These are phyloP conservation scores for Magnaporthales sp. DNA, from an alignment of 2,329 filamentous ascomycete species.

Conservation along the genomic window DNA sequence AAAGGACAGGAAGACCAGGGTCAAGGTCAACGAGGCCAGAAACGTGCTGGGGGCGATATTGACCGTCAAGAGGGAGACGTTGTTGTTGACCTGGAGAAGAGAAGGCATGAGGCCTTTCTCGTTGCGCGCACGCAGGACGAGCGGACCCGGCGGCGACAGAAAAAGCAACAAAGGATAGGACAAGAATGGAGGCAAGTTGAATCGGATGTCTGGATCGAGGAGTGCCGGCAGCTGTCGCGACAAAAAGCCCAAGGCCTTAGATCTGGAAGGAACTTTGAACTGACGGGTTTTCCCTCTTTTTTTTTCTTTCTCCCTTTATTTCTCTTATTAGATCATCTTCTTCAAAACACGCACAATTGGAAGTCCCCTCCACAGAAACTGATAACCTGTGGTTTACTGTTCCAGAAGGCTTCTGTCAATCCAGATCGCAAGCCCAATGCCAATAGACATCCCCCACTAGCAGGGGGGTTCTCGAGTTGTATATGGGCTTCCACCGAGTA, in stretches of 20 bases:
- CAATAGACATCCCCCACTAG: not conserved
- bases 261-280: not conserved
- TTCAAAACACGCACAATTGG: not conserved
- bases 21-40: slow-evolving; percentile 39
- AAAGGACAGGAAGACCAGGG: slow-evolving; percentile 41
- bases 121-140: not conserved
- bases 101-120: slow-evolving; percentile 36
- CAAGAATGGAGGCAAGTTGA: not conserved
- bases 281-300: not conserved
- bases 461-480: not conserved
- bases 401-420: not conserved
- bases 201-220: not conserved
- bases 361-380: not conserved
- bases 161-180: not conserved
- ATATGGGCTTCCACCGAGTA: not conserved
- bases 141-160: not conserved
- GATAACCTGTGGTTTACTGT: not conserved
- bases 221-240: not conserved
- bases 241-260: not conserved
- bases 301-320: not conserved
- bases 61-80: slow-evolving; percentile 51
- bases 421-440: not conserved
- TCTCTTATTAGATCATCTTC: not conserved
- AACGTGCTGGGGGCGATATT: slow-evolving; percentile 50
- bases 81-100: slow-evolving; percentile 51